Evolutionary conservation across 129 eudicot genomes (phyloP), one percentile per base, ranked within the genome.

Genomic region (Silybum marianum): DNA sequence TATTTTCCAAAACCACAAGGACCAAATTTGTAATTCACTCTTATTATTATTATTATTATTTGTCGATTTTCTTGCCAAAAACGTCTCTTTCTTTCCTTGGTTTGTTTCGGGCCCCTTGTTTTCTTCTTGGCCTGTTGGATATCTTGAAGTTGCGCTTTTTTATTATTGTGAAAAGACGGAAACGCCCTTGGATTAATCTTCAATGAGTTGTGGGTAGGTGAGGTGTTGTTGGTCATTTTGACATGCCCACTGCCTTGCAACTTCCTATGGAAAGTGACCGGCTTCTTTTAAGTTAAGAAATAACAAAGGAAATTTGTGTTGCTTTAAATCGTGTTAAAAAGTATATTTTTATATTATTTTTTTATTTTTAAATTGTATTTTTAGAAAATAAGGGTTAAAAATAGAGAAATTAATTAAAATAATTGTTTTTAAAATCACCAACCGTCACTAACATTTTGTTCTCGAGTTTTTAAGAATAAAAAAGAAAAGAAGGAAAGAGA

Each of bases 241-340:
- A 48, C 22, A 70, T 76, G 85, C 69, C 80, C 81, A 82, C 81
- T 76, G 68, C 82, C 77, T 82, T 76, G 77, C 82, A 76, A 24
- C 82, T 76, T 83, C 74, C 80, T 34, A n/a, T 25, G 18, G 86
- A 83, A 70, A 71, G 65, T 72, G 82, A 77, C 81, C 32, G 38
- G 19, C 7, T 42, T 58, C n/a, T 58, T 48, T 48, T 13, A 48
- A 7, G 6, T 10, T 10, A 58, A 58, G 23, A 58, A 58, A 58
- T 58, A 58, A 18, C n/a, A n/a, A 58, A 58, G 66, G 23, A n/a
- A 42, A 51, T 14, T 58, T 18, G 23, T n/a, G 66, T 58, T 58
- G 7, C 66, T 58, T 58, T 58, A 58, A n/a, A 58, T 58, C 66
- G 66, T 58, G 66, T 58, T n/a, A 18, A 58, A 5, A 6, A 18